Evolutionary conservation across 2,329 filamentous ascomycete species (phyloP).

Genomic region (Orbilia oligospora): DNA sequence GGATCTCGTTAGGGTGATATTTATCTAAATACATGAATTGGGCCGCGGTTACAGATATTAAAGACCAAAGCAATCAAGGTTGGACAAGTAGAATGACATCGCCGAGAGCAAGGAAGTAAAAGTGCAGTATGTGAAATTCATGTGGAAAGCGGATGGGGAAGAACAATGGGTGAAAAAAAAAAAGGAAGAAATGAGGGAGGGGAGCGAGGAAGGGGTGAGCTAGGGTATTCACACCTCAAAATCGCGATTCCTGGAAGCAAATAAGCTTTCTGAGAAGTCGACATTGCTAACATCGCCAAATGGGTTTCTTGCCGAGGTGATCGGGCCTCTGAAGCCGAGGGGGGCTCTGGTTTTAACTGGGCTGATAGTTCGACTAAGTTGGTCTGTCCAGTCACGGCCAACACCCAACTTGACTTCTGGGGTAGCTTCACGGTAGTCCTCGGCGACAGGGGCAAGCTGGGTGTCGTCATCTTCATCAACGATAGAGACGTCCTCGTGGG

Average conservation of each 20-base stretch:
- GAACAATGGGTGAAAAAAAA: conserved; percentile 63
- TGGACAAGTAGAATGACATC: conserved; percentile 17
- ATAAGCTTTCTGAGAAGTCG: conserved; percentile 56
- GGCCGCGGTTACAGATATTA: conserved; percentile 39
- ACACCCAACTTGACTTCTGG: conserved; percentile 69
- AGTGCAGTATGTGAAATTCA: conserved; percentile 7
- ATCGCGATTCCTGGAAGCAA: conserved; percentile 72
- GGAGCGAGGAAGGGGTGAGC: conserved; percentile 68
- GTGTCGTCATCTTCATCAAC: conserved; percentile 71
- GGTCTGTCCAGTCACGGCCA: conserved; percentile 91
- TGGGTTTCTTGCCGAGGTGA: conserved; percentile 45
- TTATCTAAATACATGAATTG: conserved; percentile 60
- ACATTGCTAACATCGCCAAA: conserved; percentile 58
- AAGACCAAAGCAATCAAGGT: conserved; percentile 11
- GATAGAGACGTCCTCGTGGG: conserved; percentile 76
- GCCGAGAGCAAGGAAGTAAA: conserved; percentile 20
- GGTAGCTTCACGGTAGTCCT: conserved; percentile 71
- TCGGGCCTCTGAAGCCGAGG: conserved; percentile 51
- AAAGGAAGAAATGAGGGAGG: too few relatives aligned
- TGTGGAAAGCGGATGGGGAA: conserved; percentile 73
- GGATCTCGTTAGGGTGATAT: conserved; percentile 54
- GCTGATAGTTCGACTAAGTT: conserved; percentile 93
- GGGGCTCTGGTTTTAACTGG: conserved; percentile 77
- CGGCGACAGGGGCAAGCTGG: conserved; percentile 65
- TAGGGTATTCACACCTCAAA: conserved; percentile 87